Evolutionary conservation across 805 yeast genomes (phyloP).

Genomic region (Lachancea fermentati): DNA sequence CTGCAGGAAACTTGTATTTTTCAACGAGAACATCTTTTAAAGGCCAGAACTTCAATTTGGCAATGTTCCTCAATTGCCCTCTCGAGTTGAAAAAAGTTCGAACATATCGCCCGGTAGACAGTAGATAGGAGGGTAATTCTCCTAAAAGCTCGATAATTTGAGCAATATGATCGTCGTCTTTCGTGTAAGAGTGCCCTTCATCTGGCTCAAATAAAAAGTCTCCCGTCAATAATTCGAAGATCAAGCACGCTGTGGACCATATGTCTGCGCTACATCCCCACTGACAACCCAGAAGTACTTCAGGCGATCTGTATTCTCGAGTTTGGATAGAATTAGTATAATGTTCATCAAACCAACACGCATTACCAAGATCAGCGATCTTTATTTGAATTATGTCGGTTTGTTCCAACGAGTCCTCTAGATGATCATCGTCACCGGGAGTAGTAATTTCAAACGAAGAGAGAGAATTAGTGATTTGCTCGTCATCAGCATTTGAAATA

Average conservation of each 20-base stretch:
- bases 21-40: constrained; percentile 74
- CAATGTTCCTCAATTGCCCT: constrained; percentile 72
- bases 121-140: constrained; percentile 52
- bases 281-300: constrained; percentile 65
- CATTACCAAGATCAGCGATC: constrained; percentile 91
- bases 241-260: constrained; percentile 92
- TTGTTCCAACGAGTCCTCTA: constrained; percentile 4
- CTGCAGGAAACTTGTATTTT: constrained; percentile 68
- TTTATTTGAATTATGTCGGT: constrained; percentile 67
- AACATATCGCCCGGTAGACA: constrained; percentile 57
- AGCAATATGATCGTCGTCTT: constrained; percentile 95
- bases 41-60: constrained; percentile 85
- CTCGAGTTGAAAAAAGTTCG: constrained; percentile 57
- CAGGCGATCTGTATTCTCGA: constrained; percentile 90
- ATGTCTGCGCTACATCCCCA: constrained; percentile 97
- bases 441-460: constrained; percentile 35
- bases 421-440: constrained; percentile 3
- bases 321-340: constrained; percentile 89
- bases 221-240: constrained; percentile 89
- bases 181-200: constrained; percentile 65
- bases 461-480: constrained; percentile 32
- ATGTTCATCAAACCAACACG: constrained; percentile 75
- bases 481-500: constrained; percentile 15
- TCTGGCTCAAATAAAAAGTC: constrained; percentile 90
- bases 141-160: constrained; percentile 86